Evolutionary conservation across 306 rosid species (phyloP), one percentile per base, ranked within the genome.

Genomic region (Acacia crassicarpa): DNA sequence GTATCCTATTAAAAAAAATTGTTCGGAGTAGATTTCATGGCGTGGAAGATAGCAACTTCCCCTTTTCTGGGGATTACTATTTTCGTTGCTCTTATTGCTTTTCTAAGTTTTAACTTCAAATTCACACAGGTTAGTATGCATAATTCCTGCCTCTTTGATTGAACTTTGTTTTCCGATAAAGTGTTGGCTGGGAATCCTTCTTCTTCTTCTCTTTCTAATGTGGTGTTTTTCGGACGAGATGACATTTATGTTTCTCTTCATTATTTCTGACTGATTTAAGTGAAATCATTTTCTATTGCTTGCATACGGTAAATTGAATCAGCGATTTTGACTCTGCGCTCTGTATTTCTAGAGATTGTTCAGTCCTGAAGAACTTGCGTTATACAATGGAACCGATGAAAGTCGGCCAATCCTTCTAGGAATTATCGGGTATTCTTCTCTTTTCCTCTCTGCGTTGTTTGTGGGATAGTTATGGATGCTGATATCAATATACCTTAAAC

Each of bases 311-410:
- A 41, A 25, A 41, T 61, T 33, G 30, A 83, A 78, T 86, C 79
- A 80, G 77, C n/a, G 27, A 75, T 83, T 83, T 78, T 83, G 79
- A 81, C 82, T 44, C 72, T 63, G 10, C 72, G 49, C 25, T 4
- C 69, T 83, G 13, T 72, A 61, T 80, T 90, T 49, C 44, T 77
- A 94, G 98, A 92, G 87, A 85, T 79, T 94, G 76, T 94, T 90
- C 89, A 88, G 72, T 67, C 86, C 72, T 59, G 89, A 94, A 61
- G 97, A 94, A 67, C 89, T 94, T 81, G 89, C 94, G 23, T 85
- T 91, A 86, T 91, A 90, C 88, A 94, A 94, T 80, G 98, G 98
- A 82, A 91, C 95, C 66, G 92, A 90, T 76, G 87, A 74, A 82
- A 74, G 85, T 51, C 80, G 90, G 72, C 97, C 97, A 63, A 91